A percentile compares a stretch with the other conserved stretches of the same genome.
These are phyloP conservation scores for Fusarium mexicanum DNA, from an alignment of 2,329 filamentous ascomycete genomes.

Conservation along the genomic window DNA sequence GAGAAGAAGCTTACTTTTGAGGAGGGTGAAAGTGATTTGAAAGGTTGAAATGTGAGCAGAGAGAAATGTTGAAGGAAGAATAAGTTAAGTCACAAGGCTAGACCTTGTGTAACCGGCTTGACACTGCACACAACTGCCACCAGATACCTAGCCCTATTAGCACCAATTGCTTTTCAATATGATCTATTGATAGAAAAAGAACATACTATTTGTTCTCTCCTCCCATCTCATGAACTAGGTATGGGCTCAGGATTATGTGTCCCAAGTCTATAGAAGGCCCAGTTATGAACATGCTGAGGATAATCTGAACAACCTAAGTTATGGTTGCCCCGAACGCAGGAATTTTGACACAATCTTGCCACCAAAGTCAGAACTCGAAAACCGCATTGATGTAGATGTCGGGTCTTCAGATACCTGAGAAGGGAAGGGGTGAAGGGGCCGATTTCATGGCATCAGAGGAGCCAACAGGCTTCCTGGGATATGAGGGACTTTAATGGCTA, in stretches of 20 bases:
- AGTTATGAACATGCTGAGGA: too few species aligned
- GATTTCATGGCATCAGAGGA: not conserved
- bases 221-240: too few species aligned
- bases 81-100: not conserved
- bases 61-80: not conserved
- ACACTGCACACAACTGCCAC: not conserved
- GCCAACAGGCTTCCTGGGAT: not conserved
- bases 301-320: too few species aligned
- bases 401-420: not conserved
- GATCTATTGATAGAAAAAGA: not conserved
- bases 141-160: not conserved
- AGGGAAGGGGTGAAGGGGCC: not conserved
- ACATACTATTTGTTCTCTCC: too few species aligned
- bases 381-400: not conserved
- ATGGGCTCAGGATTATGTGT: not conserved
- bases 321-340: not conserved
- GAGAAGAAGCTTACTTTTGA: not conserved
- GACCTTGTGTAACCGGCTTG: not conserved
- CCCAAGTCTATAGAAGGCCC: too few species aligned
- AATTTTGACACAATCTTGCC: not conserved
- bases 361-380: not conserved
- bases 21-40: not conserved
- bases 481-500: too few species aligned
- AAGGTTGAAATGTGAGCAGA: not conserved
- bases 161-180: not conserved